Percentiles rank a stretch among this genome's conserved stretches.
phyloP scores from a whole-genome alignment of 805 yeast genomes.

The Myxozyma sirexii region DNA sequence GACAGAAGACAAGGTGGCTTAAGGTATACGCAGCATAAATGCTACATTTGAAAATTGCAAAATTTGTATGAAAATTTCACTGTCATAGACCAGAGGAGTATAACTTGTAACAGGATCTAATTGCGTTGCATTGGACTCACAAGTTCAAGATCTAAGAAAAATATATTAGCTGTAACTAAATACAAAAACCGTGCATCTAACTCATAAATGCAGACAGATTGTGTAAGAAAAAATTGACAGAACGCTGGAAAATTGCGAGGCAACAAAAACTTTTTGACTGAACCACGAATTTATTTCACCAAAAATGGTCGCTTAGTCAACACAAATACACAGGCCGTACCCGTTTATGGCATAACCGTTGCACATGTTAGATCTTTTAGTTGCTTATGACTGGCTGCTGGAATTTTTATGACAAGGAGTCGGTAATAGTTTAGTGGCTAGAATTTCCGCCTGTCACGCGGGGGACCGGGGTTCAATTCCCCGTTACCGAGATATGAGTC shows the following conservation, averaged over 20 bases:
- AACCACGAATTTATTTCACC: background rate
- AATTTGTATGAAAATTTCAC: no score
- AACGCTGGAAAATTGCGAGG: no score
- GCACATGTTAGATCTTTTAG: no score
- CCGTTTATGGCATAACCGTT: no score
- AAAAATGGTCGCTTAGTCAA: background rate
- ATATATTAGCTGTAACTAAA: background rate
- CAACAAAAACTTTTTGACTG: no score
- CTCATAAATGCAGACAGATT: no score
- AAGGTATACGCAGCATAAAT: constrained; percentile 9
- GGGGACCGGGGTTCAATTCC: constrained; percentile 34
- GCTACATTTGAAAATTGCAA: background rate
- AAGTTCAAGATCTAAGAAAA: background rate
- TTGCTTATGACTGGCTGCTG: no score
- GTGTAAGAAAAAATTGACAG: background rate
- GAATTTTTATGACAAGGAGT: constrained; percentile 10
- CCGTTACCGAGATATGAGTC: constrained; percentile 26
- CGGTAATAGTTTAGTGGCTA: constrained; percentile 45
- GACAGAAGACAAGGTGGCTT: constrained; percentile 13
- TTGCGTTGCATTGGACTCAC: no score
- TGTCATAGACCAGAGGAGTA: no score
- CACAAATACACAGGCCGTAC: background rate
- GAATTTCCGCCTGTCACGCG: constrained; percentile 44
- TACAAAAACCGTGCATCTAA: no score
- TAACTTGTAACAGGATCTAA: no score